Conservation (phyloP, 139 green algal genomes). For the Microglena sp. region DNA sequence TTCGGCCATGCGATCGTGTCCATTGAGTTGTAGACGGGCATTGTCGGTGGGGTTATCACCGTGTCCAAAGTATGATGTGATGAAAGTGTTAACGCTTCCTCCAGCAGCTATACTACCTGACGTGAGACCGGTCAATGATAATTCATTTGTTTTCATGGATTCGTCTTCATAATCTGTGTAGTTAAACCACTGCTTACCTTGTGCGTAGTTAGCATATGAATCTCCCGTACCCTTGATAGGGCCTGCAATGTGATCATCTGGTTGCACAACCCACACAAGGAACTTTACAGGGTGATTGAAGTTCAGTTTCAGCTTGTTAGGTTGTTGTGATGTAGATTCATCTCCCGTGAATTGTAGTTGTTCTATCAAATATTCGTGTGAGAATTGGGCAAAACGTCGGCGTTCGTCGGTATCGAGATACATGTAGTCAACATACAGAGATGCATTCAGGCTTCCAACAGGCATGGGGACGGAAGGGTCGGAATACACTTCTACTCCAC, state of each 20-base stretch:
- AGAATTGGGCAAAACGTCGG: not conserved
- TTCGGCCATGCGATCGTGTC: slow-evolving; percentile 9
- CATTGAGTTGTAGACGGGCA: slow-evolving; percentile 6
- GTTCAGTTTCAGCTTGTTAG: slow-evolving; percentile 4
- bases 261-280: slow-evolving; percentile 4
- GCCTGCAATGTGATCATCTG: not conserved
- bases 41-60: not conserved
- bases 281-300: slow-evolving; percentile 14
- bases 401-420: slow-evolving; percentile 13
- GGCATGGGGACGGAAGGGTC: no score
- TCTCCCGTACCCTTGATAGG: not conserved
- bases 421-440: slow-evolving; percentile 9
- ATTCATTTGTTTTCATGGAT: no score
- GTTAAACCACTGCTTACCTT: slow-evolving; percentile 10
- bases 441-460: no score
- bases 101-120: not conserved
- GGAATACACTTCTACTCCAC: no score
- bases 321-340: not conserved
- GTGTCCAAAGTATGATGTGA: not conserved
- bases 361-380: slow-evolving; percentile 12
- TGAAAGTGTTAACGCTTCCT: not conserved
- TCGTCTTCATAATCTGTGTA: no score
- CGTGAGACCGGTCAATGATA: no score
- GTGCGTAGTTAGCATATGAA: no score
- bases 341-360: slow-evolving; percentile 12